Conservation (phyloP, 257 asterid genomes). For the Lithospermum erythrorhizon region DNA sequence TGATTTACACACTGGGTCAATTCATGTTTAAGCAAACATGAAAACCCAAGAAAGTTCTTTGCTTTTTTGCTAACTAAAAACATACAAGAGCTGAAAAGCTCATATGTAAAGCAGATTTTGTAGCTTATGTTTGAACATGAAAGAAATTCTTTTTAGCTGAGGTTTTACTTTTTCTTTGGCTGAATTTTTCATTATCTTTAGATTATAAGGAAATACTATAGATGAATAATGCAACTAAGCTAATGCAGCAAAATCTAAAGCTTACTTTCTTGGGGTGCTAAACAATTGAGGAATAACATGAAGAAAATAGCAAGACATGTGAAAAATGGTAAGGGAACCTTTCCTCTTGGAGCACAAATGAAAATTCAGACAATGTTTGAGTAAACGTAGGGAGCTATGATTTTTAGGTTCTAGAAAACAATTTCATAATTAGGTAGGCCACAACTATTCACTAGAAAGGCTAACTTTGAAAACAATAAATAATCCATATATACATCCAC, state of each 20-base stretch:
- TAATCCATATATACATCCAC: not conserved
- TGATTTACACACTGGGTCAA: not conserved
- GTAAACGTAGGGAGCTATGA: slow-evolving; percentile 20
- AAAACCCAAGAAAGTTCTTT: slow-evolving; percentile 19
- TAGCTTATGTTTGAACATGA: not conserved
- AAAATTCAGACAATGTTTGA: slow-evolving; percentile 24
- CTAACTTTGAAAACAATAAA: slow-evolving; percentile 22
- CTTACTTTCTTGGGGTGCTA: slow-evolving; percentile 13
- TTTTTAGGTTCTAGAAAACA: slow-evolving; percentile 3
- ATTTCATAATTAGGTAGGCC: slow-evolving; percentile 25
- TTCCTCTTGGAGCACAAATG: slow-evolving; percentile 6
- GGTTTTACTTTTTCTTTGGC: not conserved
- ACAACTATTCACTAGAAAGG: slow-evolving; percentile 33
- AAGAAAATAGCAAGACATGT: slow-evolving; percentile 10
- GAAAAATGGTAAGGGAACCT: slow-evolving; percentile 17
- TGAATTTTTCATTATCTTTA: not conserved
- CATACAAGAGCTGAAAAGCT: not conserved
- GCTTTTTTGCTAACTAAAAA: not conserved
- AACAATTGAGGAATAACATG: slow-evolving; percentile 16
- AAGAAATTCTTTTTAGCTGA: too few relatives aligned
- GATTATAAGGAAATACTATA: slow-evolving; percentile 15
- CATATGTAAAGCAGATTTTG: not conserved
- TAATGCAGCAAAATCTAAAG: slow-evolving; percentile 12
- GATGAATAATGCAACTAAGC: slow-evolving; percentile 25
- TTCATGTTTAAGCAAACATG: not conserved